These are phyloP conservation scores for Claviceps capensis DNA, from an alignment of 2,329 filamentous ascomycete genomes.

Conservation along the genomic window DNA sequence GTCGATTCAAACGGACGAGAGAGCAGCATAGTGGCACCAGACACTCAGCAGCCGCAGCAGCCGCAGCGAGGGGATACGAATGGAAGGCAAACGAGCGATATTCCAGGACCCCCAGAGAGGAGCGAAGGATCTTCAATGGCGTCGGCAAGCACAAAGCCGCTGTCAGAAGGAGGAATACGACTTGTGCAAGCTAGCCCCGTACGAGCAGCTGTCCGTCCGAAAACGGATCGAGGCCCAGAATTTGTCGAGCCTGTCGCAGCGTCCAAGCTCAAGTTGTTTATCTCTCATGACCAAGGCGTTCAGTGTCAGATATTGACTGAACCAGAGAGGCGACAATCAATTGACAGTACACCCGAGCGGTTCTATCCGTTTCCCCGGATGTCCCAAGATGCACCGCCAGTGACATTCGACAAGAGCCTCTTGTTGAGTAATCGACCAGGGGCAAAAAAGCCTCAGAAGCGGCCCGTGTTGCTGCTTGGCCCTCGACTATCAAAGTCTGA, in stretches of 20 bases:
- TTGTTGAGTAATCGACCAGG: neutral
- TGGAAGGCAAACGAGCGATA: neutral
- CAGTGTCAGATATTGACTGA: conserved; percentile 4
- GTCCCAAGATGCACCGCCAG: neutral
- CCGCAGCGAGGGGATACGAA: neutral
- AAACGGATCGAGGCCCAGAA: neutral
- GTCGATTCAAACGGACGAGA: neutral
- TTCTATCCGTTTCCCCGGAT: conserved; percentile 11
- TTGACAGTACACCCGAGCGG: conserved; percentile 10
- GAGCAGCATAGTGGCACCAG: neutral
- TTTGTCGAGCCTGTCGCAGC: neutral
- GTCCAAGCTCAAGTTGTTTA: neutral
- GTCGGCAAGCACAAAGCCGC: neutral
- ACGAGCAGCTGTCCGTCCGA: neutral
- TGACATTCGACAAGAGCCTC: neutral
- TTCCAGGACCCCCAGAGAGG: neutral
- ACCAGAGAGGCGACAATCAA: conserved; percentile 3
- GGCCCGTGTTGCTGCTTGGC: conserved; percentile 5
- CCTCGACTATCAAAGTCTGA: conserved; percentile 7
- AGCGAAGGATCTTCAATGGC: neutral
- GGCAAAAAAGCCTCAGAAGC: neutral
- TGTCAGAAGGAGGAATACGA: conserved; percentile 1
- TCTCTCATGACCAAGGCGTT: conserved; percentile 1
- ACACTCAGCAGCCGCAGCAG: neutral
- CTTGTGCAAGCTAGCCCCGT: conserved; percentile 1